Percentiles rank a stretch among this genome's conserved stretches.
Conservation (phyloP, 768 basidiomycete genomes). For the Wakefieldia striispora region DNA sequence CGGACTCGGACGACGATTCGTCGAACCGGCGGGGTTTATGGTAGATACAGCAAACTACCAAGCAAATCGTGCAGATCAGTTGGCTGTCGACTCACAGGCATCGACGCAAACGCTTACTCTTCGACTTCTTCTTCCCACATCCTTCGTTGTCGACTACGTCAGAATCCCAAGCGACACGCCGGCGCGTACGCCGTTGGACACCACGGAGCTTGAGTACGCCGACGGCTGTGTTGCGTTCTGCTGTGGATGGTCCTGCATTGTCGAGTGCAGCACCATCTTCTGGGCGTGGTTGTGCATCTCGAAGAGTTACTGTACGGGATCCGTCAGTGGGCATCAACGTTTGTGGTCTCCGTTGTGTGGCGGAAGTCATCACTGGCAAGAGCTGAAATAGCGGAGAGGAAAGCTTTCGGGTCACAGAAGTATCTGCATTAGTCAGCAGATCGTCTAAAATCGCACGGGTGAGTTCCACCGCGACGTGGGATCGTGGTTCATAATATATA, state of each 20-base stretch:
- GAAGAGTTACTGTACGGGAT: constrained; percentile 53
- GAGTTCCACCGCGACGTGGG: no score
- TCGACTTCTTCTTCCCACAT: constrained; percentile 86
- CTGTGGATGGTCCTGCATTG: constrained; percentile 9
- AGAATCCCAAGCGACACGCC: constrained; percentile 78
- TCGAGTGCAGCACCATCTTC: constrained; percentile 17
- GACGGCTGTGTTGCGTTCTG: constrained; percentile 24
- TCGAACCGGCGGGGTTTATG: constrained; percentile 79
- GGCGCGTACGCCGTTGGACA: constrained; percentile 41
- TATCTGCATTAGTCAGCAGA: no score
- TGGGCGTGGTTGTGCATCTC: constrained; percentile 34
- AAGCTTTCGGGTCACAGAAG: no score
- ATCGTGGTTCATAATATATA: no score
- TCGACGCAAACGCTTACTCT: constrained; percentile 57
- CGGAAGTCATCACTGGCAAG: no score
- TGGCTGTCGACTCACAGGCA: neutral
- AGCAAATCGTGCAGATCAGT: neutral
- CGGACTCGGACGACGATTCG: constrained; percentile 73
- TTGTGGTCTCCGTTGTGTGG: constrained; percentile 31
- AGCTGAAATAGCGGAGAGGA: no score
- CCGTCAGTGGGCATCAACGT: constrained; percentile 48
- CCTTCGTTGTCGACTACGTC: constrained; percentile 91
- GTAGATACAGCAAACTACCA: constrained; percentile 90
- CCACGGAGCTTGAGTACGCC: constrained; percentile 65
- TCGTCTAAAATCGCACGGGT: no score